These are phyloP conservation scores for Mortierella antarctica DNA, from an alignment of 192 early-diverging fungal genomes.

Conservation along the genomic window DNA sequence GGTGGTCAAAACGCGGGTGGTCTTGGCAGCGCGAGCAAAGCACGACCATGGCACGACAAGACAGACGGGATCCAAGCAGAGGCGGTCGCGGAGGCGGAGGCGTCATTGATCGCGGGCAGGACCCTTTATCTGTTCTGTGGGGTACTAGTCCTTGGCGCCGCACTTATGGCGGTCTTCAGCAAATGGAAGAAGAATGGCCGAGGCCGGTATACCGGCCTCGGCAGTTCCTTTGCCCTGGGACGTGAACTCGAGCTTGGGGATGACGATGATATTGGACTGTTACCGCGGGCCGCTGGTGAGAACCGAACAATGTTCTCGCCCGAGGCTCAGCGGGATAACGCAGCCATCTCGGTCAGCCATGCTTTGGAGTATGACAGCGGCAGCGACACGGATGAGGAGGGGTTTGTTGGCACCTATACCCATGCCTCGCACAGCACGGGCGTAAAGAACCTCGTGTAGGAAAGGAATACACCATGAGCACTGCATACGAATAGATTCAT, in stretches of 20 bases:
- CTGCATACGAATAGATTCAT: no score
- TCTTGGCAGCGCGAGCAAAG: no score
- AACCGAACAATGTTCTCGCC: background rate
- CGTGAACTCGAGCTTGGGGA: background rate
- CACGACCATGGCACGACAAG: no score
- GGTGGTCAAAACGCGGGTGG: no score
- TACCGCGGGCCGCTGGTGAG: background rate
- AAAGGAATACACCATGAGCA: no score
- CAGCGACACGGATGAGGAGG: constrained; percentile 20
- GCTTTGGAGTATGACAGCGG: background rate
- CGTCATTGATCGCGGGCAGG: no score
- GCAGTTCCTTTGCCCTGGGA: background rate
- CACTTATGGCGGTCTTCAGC: background rate
- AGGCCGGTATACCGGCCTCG: constrained; percentile 13
- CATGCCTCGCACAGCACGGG: no score
- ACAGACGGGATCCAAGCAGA: no score
- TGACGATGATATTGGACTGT: constrained; percentile 16
- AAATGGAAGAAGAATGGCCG: constrained; percentile 9
- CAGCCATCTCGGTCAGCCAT: background rate
- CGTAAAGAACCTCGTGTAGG: no score
- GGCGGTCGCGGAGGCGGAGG: no score
- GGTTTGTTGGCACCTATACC: background rate
- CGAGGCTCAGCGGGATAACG: background rate
- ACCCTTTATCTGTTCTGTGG: background rate
- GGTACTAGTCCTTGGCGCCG: constrained; percentile 7